Base-by-base conservation (phyloP, 176 grass and related monocot genomes). In the Lolium perenne region DNA sequence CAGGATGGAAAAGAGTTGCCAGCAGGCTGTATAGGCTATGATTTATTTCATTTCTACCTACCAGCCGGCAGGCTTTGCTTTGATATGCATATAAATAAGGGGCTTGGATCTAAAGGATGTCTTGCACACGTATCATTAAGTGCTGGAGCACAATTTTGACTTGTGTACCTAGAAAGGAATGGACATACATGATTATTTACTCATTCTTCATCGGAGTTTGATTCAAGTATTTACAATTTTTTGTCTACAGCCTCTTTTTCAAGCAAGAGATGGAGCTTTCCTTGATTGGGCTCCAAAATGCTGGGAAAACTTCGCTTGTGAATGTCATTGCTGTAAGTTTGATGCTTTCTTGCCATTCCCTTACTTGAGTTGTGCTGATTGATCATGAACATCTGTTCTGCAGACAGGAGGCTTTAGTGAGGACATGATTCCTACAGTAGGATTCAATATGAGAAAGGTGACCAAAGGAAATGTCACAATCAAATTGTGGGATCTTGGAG, bases 201-300 rank as follows among this genome's bases (percentile, higher is more conserved):
- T 71, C 26, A 2, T 83, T 20, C 21, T 79, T 80, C 15, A 61
- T 56, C 57, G 38, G 3, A 59, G 20, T 8, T 61, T 69, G 17
- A 75, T 69, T 75, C 47, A n/a, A 60, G 16, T n/a, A 41, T 79
- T 67, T 50, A 38, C 54, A 3, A 12, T 21, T 75, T 43, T 38
- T 51, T 22, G 13, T 46, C 11, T 81, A 47, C 90, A 99, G 97
- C 85, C 88, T 99, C 65, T 99, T 99, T 65, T 99, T 99, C 84
- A 99, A 99, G 94, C 97, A 99, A 92, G 97, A 99, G 84, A 99
- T 99, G 97, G 97, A 99, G 77, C 94, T 99, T 63, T 99, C 97
- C 83, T 86, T 99, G 81, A 99, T 99, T 69, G 97, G 97, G 40
- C 97, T 99, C 80, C 97, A 99, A 85, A 99, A 99, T 96, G 97